Percentiles rank a stretch among this genome's conserved stretches.
These are phyloP conservation scores for Phytophthora brassicae DNA, from an alignment of 352 stramenopile genomes.

Conservation along the genomic window DNA sequence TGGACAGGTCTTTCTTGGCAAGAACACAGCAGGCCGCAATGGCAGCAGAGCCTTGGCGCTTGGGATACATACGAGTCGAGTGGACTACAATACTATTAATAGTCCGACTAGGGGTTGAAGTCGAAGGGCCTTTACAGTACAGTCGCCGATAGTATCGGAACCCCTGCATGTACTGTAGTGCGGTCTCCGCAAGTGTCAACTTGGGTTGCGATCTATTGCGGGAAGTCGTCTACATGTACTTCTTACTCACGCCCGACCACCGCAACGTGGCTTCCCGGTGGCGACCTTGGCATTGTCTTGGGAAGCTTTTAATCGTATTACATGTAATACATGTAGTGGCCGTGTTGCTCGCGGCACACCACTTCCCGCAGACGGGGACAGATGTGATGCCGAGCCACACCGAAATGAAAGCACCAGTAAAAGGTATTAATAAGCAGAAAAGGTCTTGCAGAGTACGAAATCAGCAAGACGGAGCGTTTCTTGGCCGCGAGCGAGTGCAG, in stretches of 20 bases:
- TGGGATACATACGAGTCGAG: conserved; percentile 8
- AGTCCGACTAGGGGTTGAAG: conserved; percentile 26
- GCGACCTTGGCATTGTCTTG: neutral
- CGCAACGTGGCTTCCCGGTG: conserved; percentile 11
- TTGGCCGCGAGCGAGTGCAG: too few relatives aligned
- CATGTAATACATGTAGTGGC: too few relatives aligned
- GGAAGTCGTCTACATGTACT: neutral
- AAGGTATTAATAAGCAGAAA: too few relatives aligned
- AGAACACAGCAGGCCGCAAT: conserved; percentile 1
- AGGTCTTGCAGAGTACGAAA: too few relatives aligned
- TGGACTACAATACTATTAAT: conserved; percentile 28
- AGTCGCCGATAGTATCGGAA: neutral
- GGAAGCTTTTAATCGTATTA: conserved; percentile 12
- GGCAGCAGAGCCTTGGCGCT: neutral
- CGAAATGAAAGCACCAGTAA: conserved; percentile 24
- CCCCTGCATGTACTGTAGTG: too few relatives aligned
- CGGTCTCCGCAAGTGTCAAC: neutral
- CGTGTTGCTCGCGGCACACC: conserved; percentile 24
- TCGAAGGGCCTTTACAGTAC: conserved; percentile 8
- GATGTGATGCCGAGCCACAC: conserved; percentile 29
- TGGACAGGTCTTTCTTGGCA: conserved; percentile 1
- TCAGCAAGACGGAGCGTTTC: too few relatives aligned
- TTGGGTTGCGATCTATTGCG: neutral
- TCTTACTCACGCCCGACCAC: neutral
- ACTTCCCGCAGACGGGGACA: conserved; percentile 31